Percentiles rank a stretch among this genome's conserved stretches.
Evolutionary conservation across 495 filamentous ascomycete genomes (phyloP).

Genomic region (Podospora tetraspora): DNA sequence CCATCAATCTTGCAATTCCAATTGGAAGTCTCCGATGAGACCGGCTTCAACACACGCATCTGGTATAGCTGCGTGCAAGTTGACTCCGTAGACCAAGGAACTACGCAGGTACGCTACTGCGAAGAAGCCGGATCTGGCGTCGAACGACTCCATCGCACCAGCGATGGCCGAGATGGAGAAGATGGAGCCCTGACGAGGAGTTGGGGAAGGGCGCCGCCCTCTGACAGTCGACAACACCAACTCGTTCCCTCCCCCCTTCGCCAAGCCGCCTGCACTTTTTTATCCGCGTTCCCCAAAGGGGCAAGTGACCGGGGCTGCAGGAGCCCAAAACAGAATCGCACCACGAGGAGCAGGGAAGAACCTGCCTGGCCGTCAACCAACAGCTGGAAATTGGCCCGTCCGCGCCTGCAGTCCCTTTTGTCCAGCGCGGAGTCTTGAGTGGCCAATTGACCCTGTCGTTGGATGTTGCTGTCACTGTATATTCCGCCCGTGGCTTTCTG

Average conservation of each 20-base stretch:
- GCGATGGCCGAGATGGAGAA: background rate
- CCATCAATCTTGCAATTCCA: background rate
- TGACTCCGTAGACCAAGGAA: background rate
- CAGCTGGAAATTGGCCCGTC: slow-evolving; percentile 10
- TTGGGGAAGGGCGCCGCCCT: background rate
- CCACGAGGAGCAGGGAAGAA: background rate
- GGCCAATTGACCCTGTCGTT: background rate
- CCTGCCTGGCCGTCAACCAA: background rate
- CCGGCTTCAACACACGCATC: background rate
- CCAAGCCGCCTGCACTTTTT: slow-evolving; percentile 11
- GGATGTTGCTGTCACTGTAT: no score
- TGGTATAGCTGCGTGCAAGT: background rate
- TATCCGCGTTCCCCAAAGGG: slow-evolving; percentile 26
- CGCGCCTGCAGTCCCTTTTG: slow-evolving; percentile 13
- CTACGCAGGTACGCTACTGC: background rate
- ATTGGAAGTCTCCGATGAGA: background rate
- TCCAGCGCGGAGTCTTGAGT: background rate
- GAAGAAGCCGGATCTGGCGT: background rate
- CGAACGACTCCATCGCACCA: background rate
- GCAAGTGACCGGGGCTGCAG: slow-evolving; percentile 19
- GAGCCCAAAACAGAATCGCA: slow-evolving; percentile 13
- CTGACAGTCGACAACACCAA: background rate
- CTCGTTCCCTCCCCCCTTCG: slow-evolving; percentile 5
- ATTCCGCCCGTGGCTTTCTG: background rate
- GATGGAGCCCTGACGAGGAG: background rate